Conservation (phyloP, 179 eudicot genomes). For the Monotropa hypopitys region DNA sequence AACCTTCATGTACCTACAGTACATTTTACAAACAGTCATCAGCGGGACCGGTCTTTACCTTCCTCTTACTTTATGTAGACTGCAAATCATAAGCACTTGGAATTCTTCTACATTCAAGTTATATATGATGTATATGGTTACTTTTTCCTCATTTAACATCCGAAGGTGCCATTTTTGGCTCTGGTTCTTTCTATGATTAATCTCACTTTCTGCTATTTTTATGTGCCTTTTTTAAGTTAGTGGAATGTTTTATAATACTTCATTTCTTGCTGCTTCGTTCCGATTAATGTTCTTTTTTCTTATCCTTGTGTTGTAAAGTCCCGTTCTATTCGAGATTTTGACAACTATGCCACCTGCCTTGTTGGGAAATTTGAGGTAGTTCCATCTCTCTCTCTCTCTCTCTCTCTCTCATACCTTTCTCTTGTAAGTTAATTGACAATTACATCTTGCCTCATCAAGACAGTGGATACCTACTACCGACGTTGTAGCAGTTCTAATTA, state of each 20-base stretch:
- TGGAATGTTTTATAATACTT: neutral
- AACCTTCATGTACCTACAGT: neutral
- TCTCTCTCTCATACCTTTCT: constrained; percentile 1
- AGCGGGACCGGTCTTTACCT: neutral
- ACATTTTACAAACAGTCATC: neutral
- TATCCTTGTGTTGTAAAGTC: constrained; percentile 33
- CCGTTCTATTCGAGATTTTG: constrained; percentile 86
- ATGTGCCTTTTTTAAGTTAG: neutral
- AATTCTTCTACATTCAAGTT: neutral
- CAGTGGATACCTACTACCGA: constrained; percentile 86
- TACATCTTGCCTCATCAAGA: constrained; percentile 30
- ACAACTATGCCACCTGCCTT: constrained; percentile 71
- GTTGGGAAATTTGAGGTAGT: constrained; percentile 83
- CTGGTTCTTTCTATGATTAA: no score
- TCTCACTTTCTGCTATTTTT: neutral
- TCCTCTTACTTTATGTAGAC: neutral
- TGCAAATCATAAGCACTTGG: neutral
- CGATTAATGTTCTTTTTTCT: constrained; percentile 8
- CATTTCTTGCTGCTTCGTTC: neutral
- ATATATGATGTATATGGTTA: neutral
- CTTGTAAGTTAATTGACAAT: constrained; percentile 12
- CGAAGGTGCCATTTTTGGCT: neutral
- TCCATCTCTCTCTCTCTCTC: neutral
- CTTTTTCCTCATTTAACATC: neutral
- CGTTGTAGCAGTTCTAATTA: constrained; percentile 59